Evolutionary conservation across 225 moss, liverwort and hornwort genomes (phyloP).

Genomic region (Sphagnum tenellum): DNA sequence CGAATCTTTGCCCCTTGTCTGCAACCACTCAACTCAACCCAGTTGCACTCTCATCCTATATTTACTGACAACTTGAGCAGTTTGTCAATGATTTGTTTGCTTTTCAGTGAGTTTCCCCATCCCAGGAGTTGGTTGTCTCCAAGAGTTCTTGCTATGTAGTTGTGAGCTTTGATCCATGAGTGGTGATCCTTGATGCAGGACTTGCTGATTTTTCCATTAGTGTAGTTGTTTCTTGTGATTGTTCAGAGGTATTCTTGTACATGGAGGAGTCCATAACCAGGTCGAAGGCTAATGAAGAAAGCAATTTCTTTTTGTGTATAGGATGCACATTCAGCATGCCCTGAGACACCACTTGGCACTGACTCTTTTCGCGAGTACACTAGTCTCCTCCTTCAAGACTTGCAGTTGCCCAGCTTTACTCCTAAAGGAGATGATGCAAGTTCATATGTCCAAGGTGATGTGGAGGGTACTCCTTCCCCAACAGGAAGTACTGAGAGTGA

Average conservation of each 20-base stretch:
- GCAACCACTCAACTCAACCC: too few relatives aligned
- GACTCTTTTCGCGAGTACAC: conserved; percentile 81
- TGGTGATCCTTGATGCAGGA: too few relatives aligned
- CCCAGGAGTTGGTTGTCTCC: too few relatives aligned
- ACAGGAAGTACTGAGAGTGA: conserved; percentile 1
- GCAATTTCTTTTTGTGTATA: conserved; percentile 2
- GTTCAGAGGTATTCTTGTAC: neutral
- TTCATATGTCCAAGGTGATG: neutral
- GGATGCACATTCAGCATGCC: conserved; percentile 91
- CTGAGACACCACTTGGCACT: conserved; percentile 74
- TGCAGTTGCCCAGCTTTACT: conserved; percentile 14
- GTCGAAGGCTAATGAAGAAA: too few relatives aligned
- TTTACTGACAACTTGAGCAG: too few relatives aligned
- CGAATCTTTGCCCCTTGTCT: too few relatives aligned
- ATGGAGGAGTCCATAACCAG: too few relatives aligned
- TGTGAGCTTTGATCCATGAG: too few relatives aligned
- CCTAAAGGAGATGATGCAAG: neutral
- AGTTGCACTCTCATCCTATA: too few relatives aligned
- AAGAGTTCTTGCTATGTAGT: neutral
- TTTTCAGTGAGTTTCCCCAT: too few relatives aligned
- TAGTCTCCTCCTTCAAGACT: conserved; percentile 69
- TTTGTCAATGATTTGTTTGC: too few relatives aligned
- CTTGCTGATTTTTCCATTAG: neutral
- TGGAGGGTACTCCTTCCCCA: conserved; percentile 5
- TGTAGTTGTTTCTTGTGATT: too few relatives aligned